Percentiles rank a stretch among this genome's conserved stretches.
Conservation (phyloP, 2,329 filamentous ascomycete genomes). For the Colletotrichum eleusines region DNA sequence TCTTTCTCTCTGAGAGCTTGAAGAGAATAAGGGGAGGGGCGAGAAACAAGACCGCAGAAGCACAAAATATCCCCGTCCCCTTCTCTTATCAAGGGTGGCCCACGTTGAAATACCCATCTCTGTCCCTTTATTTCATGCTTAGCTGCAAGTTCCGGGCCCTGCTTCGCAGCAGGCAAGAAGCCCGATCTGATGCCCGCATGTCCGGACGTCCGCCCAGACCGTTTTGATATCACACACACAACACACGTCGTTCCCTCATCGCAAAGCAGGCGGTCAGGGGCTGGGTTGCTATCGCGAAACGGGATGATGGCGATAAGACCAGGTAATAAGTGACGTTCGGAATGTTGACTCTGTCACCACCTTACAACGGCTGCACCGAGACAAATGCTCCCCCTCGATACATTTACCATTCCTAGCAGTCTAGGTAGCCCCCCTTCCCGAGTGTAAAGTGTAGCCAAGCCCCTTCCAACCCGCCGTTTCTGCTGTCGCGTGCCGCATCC, state of each 20-base stretch:
- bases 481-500: slow-evolving; percentile 21
- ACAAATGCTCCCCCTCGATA: neutral
- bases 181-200: neutral
- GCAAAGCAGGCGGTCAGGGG: slow-evolving; percentile 13
- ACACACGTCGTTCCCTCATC: slow-evolving; percentile 28
- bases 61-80: neutral
- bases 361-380: neutral
- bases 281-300: neutral
- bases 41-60: neutral
- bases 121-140: neutral
- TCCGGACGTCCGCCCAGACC: slow-evolving; percentile 20
- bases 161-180: neutral
- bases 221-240: slow-evolving; percentile 20
- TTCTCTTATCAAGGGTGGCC: neutral
- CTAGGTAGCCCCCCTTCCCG: neutral
- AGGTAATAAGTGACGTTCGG: slow-evolving; percentile 9
- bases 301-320: slow-evolving; percentile 3
- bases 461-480: slow-evolving; percentile 21
- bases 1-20: neutral
- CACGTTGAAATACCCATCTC: neutral
- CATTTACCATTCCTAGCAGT: neutral
- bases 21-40: neutral
- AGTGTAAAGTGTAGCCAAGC: slow-evolving; percentile 9
- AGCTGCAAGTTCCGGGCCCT: neutral
- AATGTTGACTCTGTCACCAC: neutral